phyloP scores from a whole-genome alignment of 164 flowering plant species.

The Euptelea pleiosperma region DNA sequence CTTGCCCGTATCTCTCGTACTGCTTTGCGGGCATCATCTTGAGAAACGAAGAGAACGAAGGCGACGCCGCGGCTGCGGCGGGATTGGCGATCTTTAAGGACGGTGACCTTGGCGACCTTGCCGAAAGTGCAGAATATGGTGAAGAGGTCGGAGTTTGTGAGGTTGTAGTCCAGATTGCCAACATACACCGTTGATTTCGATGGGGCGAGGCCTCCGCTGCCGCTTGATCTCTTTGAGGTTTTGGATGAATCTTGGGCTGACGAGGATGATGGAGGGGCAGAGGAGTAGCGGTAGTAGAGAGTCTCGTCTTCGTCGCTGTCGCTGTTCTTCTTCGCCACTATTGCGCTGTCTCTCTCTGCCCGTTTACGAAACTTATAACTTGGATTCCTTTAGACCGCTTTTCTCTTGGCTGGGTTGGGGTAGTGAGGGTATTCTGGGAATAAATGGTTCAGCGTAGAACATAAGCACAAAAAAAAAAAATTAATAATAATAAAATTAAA shows the following conservation, averaged over 20 bases:
- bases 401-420: too few relatives aligned
- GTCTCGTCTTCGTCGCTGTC: slow-evolving; percentile 72
- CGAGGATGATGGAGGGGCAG: slow-evolving; percentile 26
- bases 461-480: too few relatives aligned
- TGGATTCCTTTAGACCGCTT: too few relatives aligned
- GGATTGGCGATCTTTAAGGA: slow-evolving; percentile 64
- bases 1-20: slow-evolving; percentile 61
- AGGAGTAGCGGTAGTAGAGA: slow-evolving; percentile 64
- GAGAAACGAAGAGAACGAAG: slow-evolving; percentile 72
- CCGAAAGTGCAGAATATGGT: slow-evolving; percentile 97
- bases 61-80: slow-evolving; percentile 84
- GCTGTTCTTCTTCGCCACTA: slow-evolving; percentile 19
- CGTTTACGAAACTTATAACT: too few relatives aligned
- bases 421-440: too few relatives aligned
- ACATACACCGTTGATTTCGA: slow-evolving; percentile 93
- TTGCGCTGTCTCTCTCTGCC: not conserved
- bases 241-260: not conserved
- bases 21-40: slow-evolving; percentile 59
- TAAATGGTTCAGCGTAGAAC: too few relatives aligned
- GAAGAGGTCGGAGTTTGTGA: slow-evolving; percentile 91
- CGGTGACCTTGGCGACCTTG: slow-evolving; percentile 80
- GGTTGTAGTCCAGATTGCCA: slow-evolving; percentile 69
- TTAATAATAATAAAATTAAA: too few relatives aligned
- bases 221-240: slow-evolving; percentile 22
- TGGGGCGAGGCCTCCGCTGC: slow-evolving; percentile 82